These are phyloP conservation scores for Phylloporus sp. DNA, from an alignment of 768 basidiomycete species.

Conservation along the genomic window DNA sequence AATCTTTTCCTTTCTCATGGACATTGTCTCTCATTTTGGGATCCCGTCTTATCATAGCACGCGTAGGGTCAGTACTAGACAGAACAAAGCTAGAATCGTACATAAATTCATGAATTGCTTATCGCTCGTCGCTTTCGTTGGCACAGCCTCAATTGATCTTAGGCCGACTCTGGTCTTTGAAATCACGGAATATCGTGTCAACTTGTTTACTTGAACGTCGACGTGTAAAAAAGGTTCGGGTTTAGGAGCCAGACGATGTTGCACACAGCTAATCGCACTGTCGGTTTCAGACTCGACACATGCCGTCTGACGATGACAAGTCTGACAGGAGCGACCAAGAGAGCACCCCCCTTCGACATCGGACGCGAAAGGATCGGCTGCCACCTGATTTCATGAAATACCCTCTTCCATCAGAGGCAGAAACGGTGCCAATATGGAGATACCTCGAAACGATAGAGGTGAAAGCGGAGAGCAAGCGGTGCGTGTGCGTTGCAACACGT, in stretches of 20 bases:
- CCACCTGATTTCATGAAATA: conserved; percentile 17
- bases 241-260: background rate
- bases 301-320: background rate
- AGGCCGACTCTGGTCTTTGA: no score
- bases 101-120: background rate
- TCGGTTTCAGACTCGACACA: background rate
- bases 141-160: no score
- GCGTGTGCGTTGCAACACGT: background rate
- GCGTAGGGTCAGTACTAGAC: background rate
- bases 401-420: conserved; percentile 10
- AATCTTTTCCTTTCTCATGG: background rate
- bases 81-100: background rate
- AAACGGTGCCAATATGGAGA: background rate
- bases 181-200: no score
- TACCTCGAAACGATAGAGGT: conserved; percentile 8
- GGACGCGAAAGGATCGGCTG: background rate
- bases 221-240: background rate
- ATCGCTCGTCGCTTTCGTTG: background rate
- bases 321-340: background rate
- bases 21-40: background rate
- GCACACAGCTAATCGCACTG: background rate
- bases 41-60: background rate
- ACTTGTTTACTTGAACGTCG: background rate
- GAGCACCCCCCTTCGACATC: background rate
- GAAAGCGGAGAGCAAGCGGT: conserved; percentile 22